Conservation (phyloP, 441 rosid species). For the Bocquillonia castaneifolia region DNA sequence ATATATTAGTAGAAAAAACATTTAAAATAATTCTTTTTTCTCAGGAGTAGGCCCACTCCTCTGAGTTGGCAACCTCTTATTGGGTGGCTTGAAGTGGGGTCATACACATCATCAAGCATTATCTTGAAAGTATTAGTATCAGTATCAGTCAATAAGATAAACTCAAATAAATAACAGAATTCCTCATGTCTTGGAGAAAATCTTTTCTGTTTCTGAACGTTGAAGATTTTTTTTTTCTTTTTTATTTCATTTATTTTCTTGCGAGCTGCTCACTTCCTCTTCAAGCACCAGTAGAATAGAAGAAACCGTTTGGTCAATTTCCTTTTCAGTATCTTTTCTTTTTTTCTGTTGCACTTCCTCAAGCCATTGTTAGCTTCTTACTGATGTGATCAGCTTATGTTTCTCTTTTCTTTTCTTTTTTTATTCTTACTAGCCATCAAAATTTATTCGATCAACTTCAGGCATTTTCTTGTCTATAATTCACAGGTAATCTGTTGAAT, state of each 20-base stretch:
- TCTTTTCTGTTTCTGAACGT: conserved; percentile 21
- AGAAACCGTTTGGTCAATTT: neutral
- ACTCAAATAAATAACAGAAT: conserved; percentile 11
- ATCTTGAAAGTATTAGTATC: too few relatives aligned
- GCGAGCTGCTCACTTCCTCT: neutral
- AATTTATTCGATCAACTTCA: neutral
- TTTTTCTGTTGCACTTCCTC: neutral
- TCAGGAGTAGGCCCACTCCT: too few relatives aligned
- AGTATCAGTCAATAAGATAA: neutral
- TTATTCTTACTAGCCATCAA: neutral
- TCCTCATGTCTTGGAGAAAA: conserved; percentile 15
- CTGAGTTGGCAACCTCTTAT: neutral
- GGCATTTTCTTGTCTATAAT: neutral
- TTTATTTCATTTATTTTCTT: neutral
- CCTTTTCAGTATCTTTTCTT: neutral
- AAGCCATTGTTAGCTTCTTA: neutral
- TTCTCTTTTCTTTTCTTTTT: too few relatives aligned
- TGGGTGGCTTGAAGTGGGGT: neutral
- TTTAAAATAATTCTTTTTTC: too few relatives aligned
- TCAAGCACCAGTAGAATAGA: neutral
- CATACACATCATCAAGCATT: neutral
- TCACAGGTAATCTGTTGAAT: neutral
- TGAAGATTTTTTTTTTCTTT: conserved; percentile 18
- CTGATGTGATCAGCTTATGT: neutral
- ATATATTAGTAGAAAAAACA: too few relatives aligned